Percentiles rank a stretch among this genome's conserved stretches.
These are phyloP conservation scores for Apiospora rasikravindrae DNA, from an alignment of 2,329 filamentous ascomycete genomes.

Conservation along the genomic window DNA sequence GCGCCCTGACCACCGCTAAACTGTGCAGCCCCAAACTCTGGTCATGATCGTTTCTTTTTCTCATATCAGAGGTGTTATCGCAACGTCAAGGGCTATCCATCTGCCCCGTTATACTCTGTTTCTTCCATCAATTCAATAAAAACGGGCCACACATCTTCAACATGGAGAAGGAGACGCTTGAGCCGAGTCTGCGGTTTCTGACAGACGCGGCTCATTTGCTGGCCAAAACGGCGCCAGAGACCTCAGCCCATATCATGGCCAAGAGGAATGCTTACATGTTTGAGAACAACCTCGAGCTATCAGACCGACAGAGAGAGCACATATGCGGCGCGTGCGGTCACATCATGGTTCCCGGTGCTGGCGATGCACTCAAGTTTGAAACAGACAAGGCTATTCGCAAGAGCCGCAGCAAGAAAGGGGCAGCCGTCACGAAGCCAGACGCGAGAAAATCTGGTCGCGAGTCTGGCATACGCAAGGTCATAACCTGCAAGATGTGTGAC, in stretches of 20 bases:
- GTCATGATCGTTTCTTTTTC: neutral
- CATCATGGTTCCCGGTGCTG: conserved; percentile 61
- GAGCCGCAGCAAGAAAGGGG: conserved; percentile 33
- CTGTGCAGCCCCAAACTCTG: neutral
- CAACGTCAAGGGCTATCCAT: neutral
- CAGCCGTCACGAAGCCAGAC: conserved; percentile 29
- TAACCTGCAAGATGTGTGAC: conserved; percentile 53
- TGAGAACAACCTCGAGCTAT: conserved; percentile 48
- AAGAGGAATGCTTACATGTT: conserved; percentile 56
- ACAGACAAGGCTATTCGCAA: conserved; percentile 53
- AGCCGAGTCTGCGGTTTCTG: conserved; percentile 48
- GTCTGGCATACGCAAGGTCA: conserved; percentile 40
- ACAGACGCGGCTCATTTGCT: conserved; percentile 66
- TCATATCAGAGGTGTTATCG: neutral
- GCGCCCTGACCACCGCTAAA: neutral
- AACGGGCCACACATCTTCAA: no score
- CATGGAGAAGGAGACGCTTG: conserved; percentile 29
- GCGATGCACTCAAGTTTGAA: conserved; percentile 47
- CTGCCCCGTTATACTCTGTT: no score
- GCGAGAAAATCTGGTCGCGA: neutral
- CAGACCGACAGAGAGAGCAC: conserved; percentile 58
- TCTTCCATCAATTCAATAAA: neutral
- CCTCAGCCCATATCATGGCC: conserved; percentile 65
- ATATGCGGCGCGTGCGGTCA: conserved; percentile 65
- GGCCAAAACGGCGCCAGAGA: conserved; percentile 55